phyloP scores from a whole-genome alignment of 208 protist genomes.

The Phytomonas francai region DNA sequence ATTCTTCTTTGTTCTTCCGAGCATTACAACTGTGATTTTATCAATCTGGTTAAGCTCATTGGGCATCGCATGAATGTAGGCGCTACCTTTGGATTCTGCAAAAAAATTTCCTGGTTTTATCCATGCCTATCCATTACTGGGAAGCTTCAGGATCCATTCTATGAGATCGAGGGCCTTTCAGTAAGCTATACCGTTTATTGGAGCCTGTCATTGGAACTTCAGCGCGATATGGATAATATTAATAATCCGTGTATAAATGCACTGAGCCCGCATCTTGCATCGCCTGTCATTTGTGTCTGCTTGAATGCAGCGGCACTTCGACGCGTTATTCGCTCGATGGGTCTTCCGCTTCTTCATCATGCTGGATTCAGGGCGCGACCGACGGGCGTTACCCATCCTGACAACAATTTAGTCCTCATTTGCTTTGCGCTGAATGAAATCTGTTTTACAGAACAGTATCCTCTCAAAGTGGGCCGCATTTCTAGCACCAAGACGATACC shows the following conservation, averaged over 20 bases:
- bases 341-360: too few species aligned
- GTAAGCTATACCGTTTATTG: slow-evolving; percentile 60
- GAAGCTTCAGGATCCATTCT: slow-evolving; percentile 52
- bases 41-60: too few species aligned
- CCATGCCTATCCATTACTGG: slow-evolving; percentile 32
- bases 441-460: slow-evolving; percentile 46
- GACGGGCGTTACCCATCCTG: too few species aligned
- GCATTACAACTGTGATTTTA: too few species aligned
- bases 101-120: slow-evolving; percentile 62
- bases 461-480: slow-evolving; percentile 29
- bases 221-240: slow-evolving; percentile 38
- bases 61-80: too few species aligned
- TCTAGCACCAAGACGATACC: slow-evolving; percentile 24
- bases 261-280: slow-evolving; percentile 66
- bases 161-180: slow-evolving; percentile 2
- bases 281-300: slow-evolving; percentile 46
- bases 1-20: slow-evolving; percentile 17
- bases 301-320: slow-evolving; percentile 4
- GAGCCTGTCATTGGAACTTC: slow-evolving; percentile 63
- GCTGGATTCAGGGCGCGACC: too few species aligned
- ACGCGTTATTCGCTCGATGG: too few species aligned
- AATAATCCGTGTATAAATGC: slow-evolving; percentile 15
- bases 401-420: slow-evolving; percentile 7
- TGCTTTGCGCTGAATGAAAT: slow-evolving; percentile 72
- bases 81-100: background rate